These are phyloP conservation scores for Colletotrichum nymphaeae DNA, from an alignment of 2,329 filamentous ascomycete genomes.

Conservation along the genomic window DNA sequence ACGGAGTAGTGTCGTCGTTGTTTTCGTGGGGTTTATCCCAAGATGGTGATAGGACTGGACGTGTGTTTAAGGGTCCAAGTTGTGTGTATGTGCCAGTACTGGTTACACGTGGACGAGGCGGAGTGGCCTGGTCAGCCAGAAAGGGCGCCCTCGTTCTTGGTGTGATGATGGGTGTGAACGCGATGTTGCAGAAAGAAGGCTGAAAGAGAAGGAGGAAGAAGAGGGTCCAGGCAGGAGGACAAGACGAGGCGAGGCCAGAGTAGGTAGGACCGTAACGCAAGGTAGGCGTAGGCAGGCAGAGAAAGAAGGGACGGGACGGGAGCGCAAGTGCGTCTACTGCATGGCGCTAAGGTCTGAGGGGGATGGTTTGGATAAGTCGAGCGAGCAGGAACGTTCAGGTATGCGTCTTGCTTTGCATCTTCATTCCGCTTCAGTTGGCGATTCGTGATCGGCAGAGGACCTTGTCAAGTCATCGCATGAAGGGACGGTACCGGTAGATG, in stretches of 20 bases:
- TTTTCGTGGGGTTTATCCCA: constrained; percentile 6
- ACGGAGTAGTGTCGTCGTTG: constrained; percentile 25
- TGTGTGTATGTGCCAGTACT: not conserved
- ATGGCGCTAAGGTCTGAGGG: constrained; percentile 35
- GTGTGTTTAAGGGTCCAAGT: constrained; percentile 11
- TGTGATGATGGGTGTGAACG: constrained; percentile 12
- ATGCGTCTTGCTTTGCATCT: constrained; percentile 34
- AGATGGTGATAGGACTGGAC: constrained; percentile 5
- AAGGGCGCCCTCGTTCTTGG: constrained; percentile 33
- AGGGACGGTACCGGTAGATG: not conserved
- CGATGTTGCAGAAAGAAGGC: constrained; percentile 30
- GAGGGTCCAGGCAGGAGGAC: constrained; percentile 21
- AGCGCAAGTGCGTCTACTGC: constrained; percentile 37
- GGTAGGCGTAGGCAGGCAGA: not conserved
- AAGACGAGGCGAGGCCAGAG: constrained; percentile 8
- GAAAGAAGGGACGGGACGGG: constrained; percentile 35
- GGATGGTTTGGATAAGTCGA: constrained; percentile 5
- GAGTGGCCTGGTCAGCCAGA: constrained; percentile 28
- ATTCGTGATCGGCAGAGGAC: constrained; percentile 33
- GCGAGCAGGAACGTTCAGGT: constrained; percentile 32
- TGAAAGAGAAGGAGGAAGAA: constrained; percentile 20
- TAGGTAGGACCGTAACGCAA: not conserved
- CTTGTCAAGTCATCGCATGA: constrained; percentile 32
- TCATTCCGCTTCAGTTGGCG: constrained; percentile 35
- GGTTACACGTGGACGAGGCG: constrained; percentile 32